Evolutionary conservation across 176 grass and related monocot genomes (phyloP).

Genomic region (Tillandsia fasciculata): DNA sequence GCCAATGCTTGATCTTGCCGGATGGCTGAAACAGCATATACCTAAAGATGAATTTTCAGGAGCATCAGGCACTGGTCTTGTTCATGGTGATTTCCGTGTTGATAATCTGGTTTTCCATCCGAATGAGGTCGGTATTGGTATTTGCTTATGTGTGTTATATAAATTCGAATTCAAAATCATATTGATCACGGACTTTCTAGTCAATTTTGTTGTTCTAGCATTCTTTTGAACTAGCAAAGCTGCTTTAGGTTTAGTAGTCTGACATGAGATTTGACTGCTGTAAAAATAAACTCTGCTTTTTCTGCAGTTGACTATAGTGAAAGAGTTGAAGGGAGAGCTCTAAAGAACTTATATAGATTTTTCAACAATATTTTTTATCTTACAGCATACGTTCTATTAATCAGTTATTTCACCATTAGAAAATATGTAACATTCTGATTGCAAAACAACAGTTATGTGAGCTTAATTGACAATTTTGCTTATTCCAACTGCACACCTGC

Average conservation of each 20-base stretch:
- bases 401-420: neutral
- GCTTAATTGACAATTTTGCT: no score
- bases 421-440: no score
- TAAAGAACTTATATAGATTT: no score
- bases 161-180: neutral
- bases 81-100: constrained; percentile 85
- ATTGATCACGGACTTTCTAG: neutral
- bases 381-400: neutral
- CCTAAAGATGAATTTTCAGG: constrained; percentile 55
- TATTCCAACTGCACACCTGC: no score
- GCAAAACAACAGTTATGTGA: no score
- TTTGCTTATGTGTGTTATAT: neutral
- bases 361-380: no score
- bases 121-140: constrained; percentile 37
- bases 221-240: no score
- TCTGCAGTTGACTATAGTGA: neutral
- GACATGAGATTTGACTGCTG: no score
- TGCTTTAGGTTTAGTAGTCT: no score
- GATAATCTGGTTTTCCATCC: constrained; percentile 96
- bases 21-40: constrained; percentile 71
- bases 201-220: no score
- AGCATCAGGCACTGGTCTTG: constrained; percentile 51
- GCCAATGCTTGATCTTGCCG: constrained; percentile 69
- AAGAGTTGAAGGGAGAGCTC: no score
- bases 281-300: neutral